A percentile compares a stretch with the other conserved stretches of the same genome.
Evolutionary conservation across 1,139 yeast genomes (phyloP).

Genomic region (Kodamaea anthophila): DNA sequence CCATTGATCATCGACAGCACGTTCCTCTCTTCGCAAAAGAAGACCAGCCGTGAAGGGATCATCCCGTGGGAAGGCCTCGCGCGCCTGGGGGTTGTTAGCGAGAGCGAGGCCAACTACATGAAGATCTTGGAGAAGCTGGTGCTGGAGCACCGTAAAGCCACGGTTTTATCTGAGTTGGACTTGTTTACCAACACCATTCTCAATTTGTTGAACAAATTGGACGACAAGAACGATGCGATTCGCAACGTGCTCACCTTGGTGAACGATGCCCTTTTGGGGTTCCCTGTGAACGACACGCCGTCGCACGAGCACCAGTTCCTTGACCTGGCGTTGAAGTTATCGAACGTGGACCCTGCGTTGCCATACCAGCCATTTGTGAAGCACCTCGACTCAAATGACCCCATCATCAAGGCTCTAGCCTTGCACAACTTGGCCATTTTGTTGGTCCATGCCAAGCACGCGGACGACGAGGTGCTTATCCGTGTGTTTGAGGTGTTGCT

Average conservation of each 20-base stretch:
- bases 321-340: slow-evolving; percentile 38
- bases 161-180: slow-evolving; percentile 40
- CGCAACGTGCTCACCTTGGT: slow-evolving; percentile 67
- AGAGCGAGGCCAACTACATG: slow-evolving; percentile 60
- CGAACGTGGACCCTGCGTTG: slow-evolving; percentile 41
- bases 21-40: slow-evolving; percentile 67
- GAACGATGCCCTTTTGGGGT: slow-evolving; percentile 51
- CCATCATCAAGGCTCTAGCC: slow-evolving; percentile 40
- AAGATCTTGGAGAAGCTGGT: slow-evolving; percentile 58
- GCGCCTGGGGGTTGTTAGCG: slow-evolving; percentile 62
- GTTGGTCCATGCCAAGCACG: slow-evolving; percentile 21
- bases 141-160: slow-evolving; percentile 30
- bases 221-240: slow-evolving; percentile 61
- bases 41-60: slow-evolving; percentile 71
- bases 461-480: slow-evolving; percentile 32
- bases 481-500: slow-evolving; percentile 41
- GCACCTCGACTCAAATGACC: slow-evolving; percentile 43
- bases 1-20: slow-evolving; percentile 49
- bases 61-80: slow-evolving; percentile 93
- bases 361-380: slow-evolving; percentile 54
- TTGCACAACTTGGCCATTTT: slow-evolving; percentile 41
- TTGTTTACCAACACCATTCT: slow-evolving; percentile 54
- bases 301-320: slow-evolving; percentile 28
- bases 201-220: slow-evolving; percentile 47
- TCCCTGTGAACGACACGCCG: slow-evolving; percentile 20